Base-by-base conservation (phyloP, 2,329 filamentous ascomycete species). In the Aspergillus neoniger region DNA sequence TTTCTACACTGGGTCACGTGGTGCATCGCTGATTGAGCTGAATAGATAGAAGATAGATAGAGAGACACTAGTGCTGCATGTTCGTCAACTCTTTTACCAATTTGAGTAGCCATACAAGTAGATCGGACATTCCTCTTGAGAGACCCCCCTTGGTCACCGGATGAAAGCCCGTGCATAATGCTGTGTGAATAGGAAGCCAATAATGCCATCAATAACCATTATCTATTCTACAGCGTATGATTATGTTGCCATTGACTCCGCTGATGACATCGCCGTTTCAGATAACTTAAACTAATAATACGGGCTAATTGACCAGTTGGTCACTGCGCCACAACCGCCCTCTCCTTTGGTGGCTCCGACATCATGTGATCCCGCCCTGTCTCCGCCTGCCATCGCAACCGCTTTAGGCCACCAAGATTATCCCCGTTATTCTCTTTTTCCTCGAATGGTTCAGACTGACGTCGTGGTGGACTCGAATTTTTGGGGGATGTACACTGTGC, bases 371-470 rank as follows among this genome's bases (percentile, higher is more conserved):
- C 51, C 50, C 57, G 39, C 48, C 12, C 51, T 51, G 39, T 21
- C 61, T 64, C 64, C 59, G 54, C 59, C 60, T 58, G 41, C 50
- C 58, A 65, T 60, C 60, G 48, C 49, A 48, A 56, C 56, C 43
- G 53, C 36, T 61, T 61, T 63, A 67, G 65, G 65, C 65, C 63
- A 60, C 65, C 60, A 67, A 56, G 28, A 62, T 64, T 62, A 28
- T 36, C 32, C 32, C 32, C 32, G 32, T 21, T 43, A 19, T 21
- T 44, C 21, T 21, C 19, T 53, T 47, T 54, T 51, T 51, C 21
- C 38, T 43, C 54, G 25, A 60, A 59, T 49, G 19, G 30, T 49
- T n/a, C 36, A 41, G 55, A n/a, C 58, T 38, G 57, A 52, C 47
- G 9, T 53, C 51, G 28, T 19, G 19, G 54, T 50, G 28, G 53